Evolutionary conservation across 306 rosid species (phyloP).

Genomic region (Glycyrrhiza uralensis): DNA sequence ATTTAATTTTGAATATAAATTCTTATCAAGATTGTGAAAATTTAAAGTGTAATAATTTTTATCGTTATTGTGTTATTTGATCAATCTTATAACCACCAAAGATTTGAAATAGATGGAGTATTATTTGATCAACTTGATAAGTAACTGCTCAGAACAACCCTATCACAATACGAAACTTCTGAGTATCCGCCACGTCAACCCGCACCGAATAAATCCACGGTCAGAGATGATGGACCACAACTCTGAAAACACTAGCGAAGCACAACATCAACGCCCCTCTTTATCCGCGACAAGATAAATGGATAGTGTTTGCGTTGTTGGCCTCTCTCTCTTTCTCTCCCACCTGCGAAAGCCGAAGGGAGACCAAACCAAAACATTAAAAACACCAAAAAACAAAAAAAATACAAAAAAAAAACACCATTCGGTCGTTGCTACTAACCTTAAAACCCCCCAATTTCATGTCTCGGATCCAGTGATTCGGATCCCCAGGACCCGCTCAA

Average conservation of each 20-base stretch:
- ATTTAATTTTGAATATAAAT: no score
- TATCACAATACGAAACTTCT: neutral
- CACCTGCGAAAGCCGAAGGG: conserved; percentile 45
- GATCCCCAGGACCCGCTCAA: conserved; percentile 36
- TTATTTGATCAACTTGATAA: neutral
- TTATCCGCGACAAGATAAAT: conserved; percentile 57
- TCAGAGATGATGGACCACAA: neutral
- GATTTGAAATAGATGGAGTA: no score
- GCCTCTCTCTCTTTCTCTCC: conserved; percentile 36
- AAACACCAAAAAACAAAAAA: neutral
- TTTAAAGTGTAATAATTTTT: no score
- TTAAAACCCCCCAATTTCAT: conserved; percentile 1
- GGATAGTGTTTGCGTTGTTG: conserved; percentile 50
- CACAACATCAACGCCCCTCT: neutral
- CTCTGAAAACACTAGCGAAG: neutral
- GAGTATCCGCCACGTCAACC: conserved; percentile 19
- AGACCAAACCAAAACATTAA: conserved; percentile 19
- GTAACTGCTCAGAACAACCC: neutral
- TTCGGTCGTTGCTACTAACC: neutral
- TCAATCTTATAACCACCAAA: no score
- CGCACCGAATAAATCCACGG: neutral
- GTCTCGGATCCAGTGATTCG: conserved; percentile 39
- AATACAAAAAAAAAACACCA: neutral
- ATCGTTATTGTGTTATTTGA: no score
- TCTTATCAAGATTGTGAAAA: no score